Evolutionary conservation across 768 basidiomycete genomes (phyloP), one percentile per base, ranked within the genome.

Genomic region (Inosperma sp.): DNA sequence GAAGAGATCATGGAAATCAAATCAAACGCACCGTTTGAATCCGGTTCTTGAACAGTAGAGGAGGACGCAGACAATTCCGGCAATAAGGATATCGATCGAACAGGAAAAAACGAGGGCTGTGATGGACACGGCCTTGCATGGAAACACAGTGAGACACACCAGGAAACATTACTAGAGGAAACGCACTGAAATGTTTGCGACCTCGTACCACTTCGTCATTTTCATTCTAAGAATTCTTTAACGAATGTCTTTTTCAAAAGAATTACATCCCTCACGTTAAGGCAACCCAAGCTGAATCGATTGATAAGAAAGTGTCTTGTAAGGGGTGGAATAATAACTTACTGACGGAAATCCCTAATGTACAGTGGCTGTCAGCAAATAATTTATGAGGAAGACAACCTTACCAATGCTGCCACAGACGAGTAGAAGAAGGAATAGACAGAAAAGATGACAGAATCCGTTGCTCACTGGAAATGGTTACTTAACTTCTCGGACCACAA

Each of bases 51-150:
- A 40, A n/a, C 34, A 44, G 30, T 41, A 31, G n/a, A 49, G 41
- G 47, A 58, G 47, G 27, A 42, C 27, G 39, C 51, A 53, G 22
- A 58, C 40, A 19, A 36, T 52, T 26, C 23, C 51, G 12, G 59
- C 52, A 43, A 60, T 60, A 27, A 60, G 47, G 9, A 54, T 49
- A 43, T 60, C 59, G 36, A 46, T 45, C 3, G 34, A 34, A 9
- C 49, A 43, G 23, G 57, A 42, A 26, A 59, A 21, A 4, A 48
- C 59, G 34, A 57, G 52, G 40, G 51, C 46, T 14, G 54, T 7
- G n/a, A 52, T 43, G 12, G 56, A 53, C 16, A 55, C 19, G 40
- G 22, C 29, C 58, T 57, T 44, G 26, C 12, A 19, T 42, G 35
- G 36, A 16, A 8, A 2, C 9, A 8, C 29, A 27, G 36, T n/a